Conservation (phyloP, 148 eudicot species). For the Cornus kousa region DNA sequence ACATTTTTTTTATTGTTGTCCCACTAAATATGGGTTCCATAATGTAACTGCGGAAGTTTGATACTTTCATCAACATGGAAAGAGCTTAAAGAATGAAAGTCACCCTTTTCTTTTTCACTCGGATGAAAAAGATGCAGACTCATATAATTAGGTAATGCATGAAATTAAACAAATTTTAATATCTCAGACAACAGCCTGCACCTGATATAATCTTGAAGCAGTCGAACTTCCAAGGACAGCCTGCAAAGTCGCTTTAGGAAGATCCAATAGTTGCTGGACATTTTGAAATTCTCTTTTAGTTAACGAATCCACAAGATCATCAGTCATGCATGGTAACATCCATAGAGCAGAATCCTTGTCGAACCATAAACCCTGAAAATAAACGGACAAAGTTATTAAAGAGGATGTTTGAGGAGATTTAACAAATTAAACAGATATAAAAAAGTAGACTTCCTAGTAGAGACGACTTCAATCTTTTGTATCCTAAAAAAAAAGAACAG, state of each 20-base stretch:
- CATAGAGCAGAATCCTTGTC: slow-evolving; percentile 61
- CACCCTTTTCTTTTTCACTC: not conserved
- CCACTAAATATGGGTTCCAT: too few species aligned
- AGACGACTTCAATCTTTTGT: not conserved
- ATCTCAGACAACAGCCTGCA: slow-evolving; percentile 8
- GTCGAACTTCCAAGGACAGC: slow-evolving; percentile 45
- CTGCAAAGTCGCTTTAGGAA: slow-evolving; percentile 49
- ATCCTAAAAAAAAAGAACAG: not conserved
- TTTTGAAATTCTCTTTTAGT: slow-evolving; percentile 49
- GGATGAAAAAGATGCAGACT: not conserved
- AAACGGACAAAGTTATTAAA: not conserved
- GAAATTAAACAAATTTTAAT: not conserved
- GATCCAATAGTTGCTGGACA: slow-evolving; percentile 69
- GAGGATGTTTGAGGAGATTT: not conserved
- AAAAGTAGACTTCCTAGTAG: not conserved
- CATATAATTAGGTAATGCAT: not conserved
- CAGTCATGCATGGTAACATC: slow-evolving; percentile 85
- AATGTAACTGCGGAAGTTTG: not conserved
- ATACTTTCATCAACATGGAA: not conserved
- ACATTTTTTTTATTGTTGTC: too few species aligned
- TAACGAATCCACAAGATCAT: slow-evolving; percentile 49
- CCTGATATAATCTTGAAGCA: slow-evolving; percentile 63
- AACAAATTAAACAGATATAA: not conserved
- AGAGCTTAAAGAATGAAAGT: not conserved
- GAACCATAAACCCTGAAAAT: slow-evolving; percentile 79